Evolutionary conservation across 495 filamentous ascomycete genomes (phyloP).

Genomic region (Talaromyces stipitatus): DNA sequence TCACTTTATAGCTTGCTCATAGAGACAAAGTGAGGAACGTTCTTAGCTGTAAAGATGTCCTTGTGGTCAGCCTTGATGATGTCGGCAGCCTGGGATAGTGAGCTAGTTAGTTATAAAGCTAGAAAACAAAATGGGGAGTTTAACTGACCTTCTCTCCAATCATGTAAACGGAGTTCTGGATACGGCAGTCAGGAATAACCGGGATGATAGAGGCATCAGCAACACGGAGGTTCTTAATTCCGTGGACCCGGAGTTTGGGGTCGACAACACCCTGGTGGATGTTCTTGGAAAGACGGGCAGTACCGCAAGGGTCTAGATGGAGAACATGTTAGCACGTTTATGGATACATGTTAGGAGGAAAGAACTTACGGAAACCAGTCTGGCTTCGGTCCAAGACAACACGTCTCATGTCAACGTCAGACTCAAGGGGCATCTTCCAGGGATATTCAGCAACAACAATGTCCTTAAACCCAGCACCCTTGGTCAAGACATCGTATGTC

Average conservation of each 20-base stretch:
- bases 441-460: conserved; percentile 40
- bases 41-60: conserved; percentile 21
- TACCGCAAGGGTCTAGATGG: conserved; percentile 30
- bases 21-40: neutral
- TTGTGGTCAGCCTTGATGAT: conserved; percentile 8
- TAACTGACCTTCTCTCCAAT: conserved; percentile 51
- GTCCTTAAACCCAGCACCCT: conserved; percentile 42
- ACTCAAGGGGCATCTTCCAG: conserved; percentile 50
- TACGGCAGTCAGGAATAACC: conserved; percentile 36
- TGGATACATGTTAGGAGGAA: neutral
- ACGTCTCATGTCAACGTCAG: conserved; percentile 48
- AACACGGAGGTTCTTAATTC: conserved; percentile 44
- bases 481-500: conserved; percentile 31
- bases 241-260: conserved; percentile 27
- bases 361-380: conserved; percentile 29
- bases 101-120: conserved; percentile 6
- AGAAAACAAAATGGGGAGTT: conserved; percentile 16
- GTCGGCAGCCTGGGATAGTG: conserved; percentile 10
- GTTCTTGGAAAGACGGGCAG: conserved; percentile 36
- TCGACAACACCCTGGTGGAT: conserved; percentile 38
- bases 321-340: neutral
- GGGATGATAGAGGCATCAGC: conserved; percentile 55
- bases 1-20: neutral
- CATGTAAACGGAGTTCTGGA: conserved; percentile 48
- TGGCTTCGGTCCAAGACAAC: conserved; percentile 36